These are phyloP conservation scores for Brettanomyces bruxellensis DNA, from an alignment of 805 yeast species.

Conservation along the genomic window DNA sequence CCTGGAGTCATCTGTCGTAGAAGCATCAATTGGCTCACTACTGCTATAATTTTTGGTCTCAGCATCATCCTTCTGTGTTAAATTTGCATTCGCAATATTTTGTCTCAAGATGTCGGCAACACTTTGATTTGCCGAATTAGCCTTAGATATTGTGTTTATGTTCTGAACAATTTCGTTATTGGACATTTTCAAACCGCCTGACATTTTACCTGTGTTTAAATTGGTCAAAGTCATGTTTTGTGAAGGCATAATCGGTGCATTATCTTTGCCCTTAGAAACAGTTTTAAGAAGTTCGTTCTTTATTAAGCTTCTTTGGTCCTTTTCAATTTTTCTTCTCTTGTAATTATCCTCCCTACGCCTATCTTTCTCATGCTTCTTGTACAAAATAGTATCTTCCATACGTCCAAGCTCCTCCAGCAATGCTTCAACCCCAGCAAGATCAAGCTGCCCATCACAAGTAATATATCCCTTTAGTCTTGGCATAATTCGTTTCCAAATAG, in stretches of 20 bases:
- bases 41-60: not conserved
- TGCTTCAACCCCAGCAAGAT: slow-evolving; percentile 67
- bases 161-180: slow-evolving; percentile 65
- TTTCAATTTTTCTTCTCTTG: slow-evolving; percentile 45
- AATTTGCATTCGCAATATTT: slow-evolving; percentile 18
- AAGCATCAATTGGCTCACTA: slow-evolving; percentile 18
- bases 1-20: slow-evolving; percentile 8
- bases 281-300: slow-evolving; percentile 38
- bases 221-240: slow-evolving; percentile 70
- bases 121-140: slow-evolving; percentile 59
- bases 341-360: slow-evolving; percentile 55
- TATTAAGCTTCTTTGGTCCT: slow-evolving; percentile 36
- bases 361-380: slow-evolving; percentile 60
- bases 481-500: slow-evolving; percentile 72
- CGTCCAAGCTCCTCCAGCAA: slow-evolving; percentile 55
- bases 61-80: slow-evolving; percentile 13
- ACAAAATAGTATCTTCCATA: slow-evolving; percentile 74
- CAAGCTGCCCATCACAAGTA: slow-evolving; percentile 83
- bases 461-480: slow-evolving; percentile 66
- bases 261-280: slow-evolving; percentile 65
- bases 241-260: slow-evolving; percentile 62
- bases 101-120: slow-evolving; percentile 56
- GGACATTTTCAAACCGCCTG: slow-evolving; percentile 51
- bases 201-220: slow-evolving; percentile 56
- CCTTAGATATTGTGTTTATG: slow-evolving; percentile 53